These are phyloP conservation scores for Pistacia vera DNA, from an alignment of 345 rosid species.

Conservation along the genomic window DNA sequence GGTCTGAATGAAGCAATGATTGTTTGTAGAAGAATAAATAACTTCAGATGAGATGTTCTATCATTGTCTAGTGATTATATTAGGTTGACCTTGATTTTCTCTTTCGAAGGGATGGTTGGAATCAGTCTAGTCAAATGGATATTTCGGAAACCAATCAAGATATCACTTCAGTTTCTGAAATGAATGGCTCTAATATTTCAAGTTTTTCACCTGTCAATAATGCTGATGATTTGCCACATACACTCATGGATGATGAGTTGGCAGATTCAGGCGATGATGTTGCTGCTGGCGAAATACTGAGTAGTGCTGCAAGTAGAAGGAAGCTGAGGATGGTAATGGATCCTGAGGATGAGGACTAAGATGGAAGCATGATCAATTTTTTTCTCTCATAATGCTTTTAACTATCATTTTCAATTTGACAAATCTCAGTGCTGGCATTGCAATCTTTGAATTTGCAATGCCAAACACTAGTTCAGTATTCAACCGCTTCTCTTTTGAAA, in stretches of 20 bases:
- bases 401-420: neutral
- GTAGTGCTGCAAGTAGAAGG: constrained; percentile 45
- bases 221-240: constrained; percentile 23
- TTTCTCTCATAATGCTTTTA: neutral
- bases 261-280: constrained; percentile 47
- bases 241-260: constrained; percentile 43
- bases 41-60: neutral
- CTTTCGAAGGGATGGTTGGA: constrained; percentile 35
- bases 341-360: constrained; percentile 63
- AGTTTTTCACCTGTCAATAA: constrained; percentile 21
- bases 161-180: constrained; percentile 29
- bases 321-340: constrained; percentile 68
- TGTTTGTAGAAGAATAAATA: neutral
- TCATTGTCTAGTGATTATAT: neutral
- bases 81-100: neutral
- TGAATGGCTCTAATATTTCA: constrained; percentile 14
- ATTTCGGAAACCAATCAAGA: constrained; percentile 19
- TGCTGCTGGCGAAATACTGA: constrained; percentile 14
- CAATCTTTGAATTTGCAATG: too few species aligned
- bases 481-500: neutral
- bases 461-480: neutral
- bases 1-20: neutral
- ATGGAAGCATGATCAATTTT: constrained; percentile 14
- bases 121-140: constrained; percentile 16
- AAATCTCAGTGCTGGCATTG: too few species aligned